phyloP scores from a whole-genome alignment of 2,329 filamentous ascomycete genomes.

The Pseudogymnoascus sp. region DNA sequence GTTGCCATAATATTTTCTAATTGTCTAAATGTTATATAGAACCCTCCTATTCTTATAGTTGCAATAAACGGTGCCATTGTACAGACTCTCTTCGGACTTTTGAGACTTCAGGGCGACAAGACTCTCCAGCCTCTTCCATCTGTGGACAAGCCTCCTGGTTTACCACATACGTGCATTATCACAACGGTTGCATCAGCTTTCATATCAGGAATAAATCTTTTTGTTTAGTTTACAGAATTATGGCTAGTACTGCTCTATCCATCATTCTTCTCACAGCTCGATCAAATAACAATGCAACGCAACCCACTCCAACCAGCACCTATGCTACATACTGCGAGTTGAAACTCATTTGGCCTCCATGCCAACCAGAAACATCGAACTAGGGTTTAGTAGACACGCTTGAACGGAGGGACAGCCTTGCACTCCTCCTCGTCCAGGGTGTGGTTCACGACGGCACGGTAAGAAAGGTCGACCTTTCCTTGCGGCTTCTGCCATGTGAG shows the following conservation, averaged over 20 bases:
- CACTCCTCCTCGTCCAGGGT: slow-evolving; percentile 95
- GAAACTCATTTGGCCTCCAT: slow-evolving; percentile 2
- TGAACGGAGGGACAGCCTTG: slow-evolving; percentile 93
- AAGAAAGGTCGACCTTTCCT: slow-evolving; percentile 75
- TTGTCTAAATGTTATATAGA: not conserved
- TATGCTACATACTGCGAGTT: slow-evolving; percentile 10
- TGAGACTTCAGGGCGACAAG: too few species aligned
- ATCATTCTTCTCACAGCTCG: slow-evolving; percentile 6
- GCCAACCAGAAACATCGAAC: slow-evolving; percentile 7
- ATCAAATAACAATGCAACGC: slow-evolving; percentile 8
- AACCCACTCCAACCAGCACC: slow-evolving; percentile 9
- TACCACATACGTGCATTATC: not conserved
- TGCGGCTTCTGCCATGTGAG: slow-evolving; percentile 96
- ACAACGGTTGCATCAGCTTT: not conserved
- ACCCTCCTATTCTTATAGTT: not conserved
- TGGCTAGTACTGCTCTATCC: slow-evolving; percentile 7
- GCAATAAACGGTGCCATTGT: not conserved
- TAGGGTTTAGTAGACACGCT: slow-evolving; percentile 68
- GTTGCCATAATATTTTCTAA: not conserved
- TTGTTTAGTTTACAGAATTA: slow-evolving; percentile 9
- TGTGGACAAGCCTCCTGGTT: not conserved
- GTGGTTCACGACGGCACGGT: slow-evolving; percentile 72
- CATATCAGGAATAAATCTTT: not conserved
- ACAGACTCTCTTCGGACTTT: not conserved
- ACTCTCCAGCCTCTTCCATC: not conserved